A percentile compares a stretch with the other conserved stretches of the same genome.
Conservation (phyloP, 2,329 filamentous ascomycete species). For the Aureobasidium mangrovei region DNA sequence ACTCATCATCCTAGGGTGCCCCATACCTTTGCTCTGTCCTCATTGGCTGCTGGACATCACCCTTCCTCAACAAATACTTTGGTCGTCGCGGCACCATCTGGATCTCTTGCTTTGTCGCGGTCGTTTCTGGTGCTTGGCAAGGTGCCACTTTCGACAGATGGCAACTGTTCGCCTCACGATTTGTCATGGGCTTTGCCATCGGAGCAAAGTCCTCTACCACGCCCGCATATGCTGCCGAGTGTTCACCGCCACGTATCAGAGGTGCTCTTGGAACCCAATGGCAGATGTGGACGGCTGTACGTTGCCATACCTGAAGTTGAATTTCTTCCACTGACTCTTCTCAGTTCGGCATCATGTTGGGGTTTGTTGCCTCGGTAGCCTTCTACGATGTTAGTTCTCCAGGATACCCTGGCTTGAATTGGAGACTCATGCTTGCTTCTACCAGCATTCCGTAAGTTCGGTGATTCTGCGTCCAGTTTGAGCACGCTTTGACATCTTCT, state of each 20-base stretch:
- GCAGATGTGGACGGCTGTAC: conserved; percentile 37
- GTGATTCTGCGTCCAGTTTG: not conserved
- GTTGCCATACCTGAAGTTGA: not conserved
- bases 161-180: conserved; percentile 16
- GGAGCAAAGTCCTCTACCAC: conserved; percentile 37
- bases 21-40: conserved; percentile 38
- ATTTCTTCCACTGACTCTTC: not conserved
- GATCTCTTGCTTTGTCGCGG: conserved; percentile 58
- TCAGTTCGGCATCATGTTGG: conserved; percentile 37
- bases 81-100: conserved; percentile 59
- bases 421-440: conserved; percentile 52
- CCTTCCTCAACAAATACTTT: conserved; percentile 50
- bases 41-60: conserved; percentile 41
- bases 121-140: conserved; percentile 28
- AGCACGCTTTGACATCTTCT: not conserved
- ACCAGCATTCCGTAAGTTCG: conserved; percentile 40
- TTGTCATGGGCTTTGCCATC: conserved; percentile 30
- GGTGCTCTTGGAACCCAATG: conserved; percentile 40
- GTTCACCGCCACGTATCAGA: conserved; percentile 30
- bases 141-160: conserved; percentile 18
- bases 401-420: conserved; percentile 29
- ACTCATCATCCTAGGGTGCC: conserved; percentile 21
- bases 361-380: conserved; percentile 33
- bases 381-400: conserved; percentile 39
- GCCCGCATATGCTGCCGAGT: conserved; percentile 35